Evolutionary conservation across 345 rosid genomes (phyloP).

Genomic region (Salix purpurea): DNA sequence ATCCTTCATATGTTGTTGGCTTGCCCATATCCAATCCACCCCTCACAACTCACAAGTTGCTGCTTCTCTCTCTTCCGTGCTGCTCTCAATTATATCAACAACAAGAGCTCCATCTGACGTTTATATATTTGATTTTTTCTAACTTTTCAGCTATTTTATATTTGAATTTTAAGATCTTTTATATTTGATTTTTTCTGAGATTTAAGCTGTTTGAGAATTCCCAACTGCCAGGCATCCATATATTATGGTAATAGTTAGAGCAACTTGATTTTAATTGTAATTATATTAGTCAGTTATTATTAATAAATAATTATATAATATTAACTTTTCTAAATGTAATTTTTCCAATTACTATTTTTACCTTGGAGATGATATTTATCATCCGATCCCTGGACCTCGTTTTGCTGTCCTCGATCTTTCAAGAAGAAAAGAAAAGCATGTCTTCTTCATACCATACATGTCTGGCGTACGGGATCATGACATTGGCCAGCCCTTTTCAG

Average conservation of each 20-base stretch:
- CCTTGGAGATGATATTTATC: neutral
- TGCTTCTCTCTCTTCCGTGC: neutral
- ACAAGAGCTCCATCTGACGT: neutral
- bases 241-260: too few species aligned
- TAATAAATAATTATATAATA: too few species aligned
- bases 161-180: neutral
- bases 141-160: slow-evolving; percentile 1
- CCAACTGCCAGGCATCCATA: neutral
- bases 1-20: neutral
- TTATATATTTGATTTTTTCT: slow-evolving; percentile 20
- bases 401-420: slow-evolving; percentile 10
- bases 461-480: neutral
- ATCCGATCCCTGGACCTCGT: slow-evolving; percentile 29
- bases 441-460: neutral
- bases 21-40: neutral
- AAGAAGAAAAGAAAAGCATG: neutral
- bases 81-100: neutral
- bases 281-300: too few species aligned
- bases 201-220: slow-evolving; percentile 9
- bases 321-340: too few species aligned
- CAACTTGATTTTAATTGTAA: too few species aligned
- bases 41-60: slow-evolving; percentile 1
- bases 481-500: neutral
- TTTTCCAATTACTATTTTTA: too few species aligned
- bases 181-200: slow-evolving; percentile 21